Evolutionary conservation across 495 filamentous ascomycete species (phyloP).

Genomic region (Glutinoglossum americanum): DNA sequence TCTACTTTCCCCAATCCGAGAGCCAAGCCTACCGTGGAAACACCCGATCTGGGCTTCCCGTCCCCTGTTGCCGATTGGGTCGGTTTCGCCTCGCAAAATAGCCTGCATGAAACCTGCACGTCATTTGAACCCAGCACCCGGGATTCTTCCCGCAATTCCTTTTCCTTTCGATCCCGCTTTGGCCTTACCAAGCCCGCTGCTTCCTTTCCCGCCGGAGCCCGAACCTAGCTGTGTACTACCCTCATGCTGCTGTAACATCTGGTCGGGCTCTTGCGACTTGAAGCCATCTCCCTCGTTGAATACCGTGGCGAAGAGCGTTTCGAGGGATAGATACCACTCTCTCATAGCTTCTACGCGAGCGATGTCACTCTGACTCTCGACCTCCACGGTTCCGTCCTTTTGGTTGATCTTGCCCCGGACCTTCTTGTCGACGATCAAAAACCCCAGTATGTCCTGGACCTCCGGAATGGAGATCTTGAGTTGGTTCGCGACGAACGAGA

Average conservation of each 20-base stretch:
- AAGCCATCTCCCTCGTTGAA: slow-evolving; percentile 59
- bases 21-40: not conserved
- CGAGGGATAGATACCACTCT: slow-evolving; percentile 49
- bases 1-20: not conserved
- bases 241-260: not conserved
- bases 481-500: slow-evolving; percentile 65
- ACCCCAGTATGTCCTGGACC: slow-evolving; percentile 82
- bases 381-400: slow-evolving; percentile 57
- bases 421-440: slow-evolving; percentile 74
- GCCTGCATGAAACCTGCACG: not conserved
- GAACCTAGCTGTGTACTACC: not conserved
- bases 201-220: not conserved
- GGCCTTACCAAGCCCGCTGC: not conserved
- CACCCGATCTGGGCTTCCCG: not conserved
- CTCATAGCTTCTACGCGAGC: slow-evolving; percentile 53
- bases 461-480: slow-evolving; percentile 67
- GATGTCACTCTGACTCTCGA: slow-evolving; percentile 50
- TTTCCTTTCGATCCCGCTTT: slow-evolving; percentile 1
- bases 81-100: not conserved
- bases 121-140: slow-evolving; percentile 3
- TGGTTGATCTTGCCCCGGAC: slow-evolving; percentile 81
- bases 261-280: slow-evolving; percentile 13
- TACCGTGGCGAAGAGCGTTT: slow-evolving; percentile 36
- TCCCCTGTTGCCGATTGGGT: not conserved
- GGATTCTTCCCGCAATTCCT: slow-evolving; percentile 2